Conservation (phyloP, 768 basidiomycete genomes). For the Macrolepiota albuminosa region DNA sequence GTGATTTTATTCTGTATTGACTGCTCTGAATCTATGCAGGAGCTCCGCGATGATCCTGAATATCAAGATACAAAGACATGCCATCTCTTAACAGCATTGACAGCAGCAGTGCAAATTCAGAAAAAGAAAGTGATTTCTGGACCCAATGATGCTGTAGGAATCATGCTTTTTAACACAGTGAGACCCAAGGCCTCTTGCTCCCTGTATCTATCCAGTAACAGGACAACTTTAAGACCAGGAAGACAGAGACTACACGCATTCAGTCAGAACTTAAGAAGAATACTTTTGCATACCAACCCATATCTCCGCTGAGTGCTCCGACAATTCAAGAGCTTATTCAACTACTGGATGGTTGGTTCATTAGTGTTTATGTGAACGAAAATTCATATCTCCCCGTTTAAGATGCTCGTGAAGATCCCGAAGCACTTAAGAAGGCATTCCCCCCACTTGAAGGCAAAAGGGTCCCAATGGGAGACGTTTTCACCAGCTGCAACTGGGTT, state of each 20-base stretch:
- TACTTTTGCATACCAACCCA: slow-evolving; percentile 70
- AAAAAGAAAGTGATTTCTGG: slow-evolving; percentile 87
- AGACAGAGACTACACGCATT: slow-evolving; percentile 22
- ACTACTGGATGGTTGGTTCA: slow-evolving; percentile 64
- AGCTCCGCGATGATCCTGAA: slow-evolving; percentile 56
- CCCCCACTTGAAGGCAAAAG: slow-evolving; percentile 55
- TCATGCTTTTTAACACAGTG: slow-evolving; percentile 91
- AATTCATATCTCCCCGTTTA: slow-evolving; percentile 5
- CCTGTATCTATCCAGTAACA: slow-evolving; percentile 4
- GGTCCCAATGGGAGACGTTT: slow-evolving; percentile 83
- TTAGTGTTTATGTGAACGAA: neutral
- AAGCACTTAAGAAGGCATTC: slow-evolving; percentile 52
- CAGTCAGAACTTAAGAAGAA: slow-evolving; percentile 64
- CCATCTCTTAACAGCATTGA: slow-evolving; percentile 73
- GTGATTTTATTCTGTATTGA: slow-evolving; percentile 96
- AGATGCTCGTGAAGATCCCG: slow-evolving; percentile 67
- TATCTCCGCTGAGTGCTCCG: slow-evolving; percentile 73
- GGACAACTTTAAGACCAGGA: slow-evolving; percentile 32
- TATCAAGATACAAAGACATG: slow-evolving; percentile 67
- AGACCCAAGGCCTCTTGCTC: slow-evolving; percentile 22
- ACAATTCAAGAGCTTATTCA: slow-evolving; percentile 76
- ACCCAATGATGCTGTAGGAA: slow-evolving; percentile 86
- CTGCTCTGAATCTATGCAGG: slow-evolving; percentile 87
- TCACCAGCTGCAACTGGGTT: slow-evolving; percentile 87
- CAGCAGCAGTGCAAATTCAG: slow-evolving; percentile 81